Base-by-base conservation (phyloP, 495 filamentous ascomycete genomes). In the Neurospora cerealis region DNA sequence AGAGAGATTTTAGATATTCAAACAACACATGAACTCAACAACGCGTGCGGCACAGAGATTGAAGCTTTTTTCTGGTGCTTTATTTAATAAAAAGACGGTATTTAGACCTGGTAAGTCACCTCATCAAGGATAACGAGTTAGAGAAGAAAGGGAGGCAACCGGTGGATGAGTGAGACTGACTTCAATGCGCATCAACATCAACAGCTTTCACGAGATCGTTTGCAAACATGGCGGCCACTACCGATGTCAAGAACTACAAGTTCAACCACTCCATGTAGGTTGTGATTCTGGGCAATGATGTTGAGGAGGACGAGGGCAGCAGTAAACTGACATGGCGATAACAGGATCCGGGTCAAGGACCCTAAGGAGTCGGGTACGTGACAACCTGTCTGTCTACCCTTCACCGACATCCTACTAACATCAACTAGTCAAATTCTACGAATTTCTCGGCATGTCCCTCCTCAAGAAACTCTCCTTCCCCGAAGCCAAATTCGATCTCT, bases 331-430 rank as follows among this genome's bases (percentile, higher is more conserved):
- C 54, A 72, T 80, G 5, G 38, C 38, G 13, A 44, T 8, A 32
- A 81, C 73, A 97, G 95, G 95, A 83, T 97, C 77, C 90, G 96
- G 82, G 93, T 98, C 80, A 98, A 98, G 83, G 94, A 99, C 82
- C 96, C 96, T 4, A 90, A 94, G 81, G 87, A 85, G 78, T 97
- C 93, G 28, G 83, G 91, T 91, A 81, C 39, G 79, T 77, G 62
- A n/a, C 17, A 54, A 38, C 10, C 37, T 2, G 24, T 21, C 13
- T 60, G 42, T 32, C 54, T 41, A 2, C 32, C 40, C 28, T 41
- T 9, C 6, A 41, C 10, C 28, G 54, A 17, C 13, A 46, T 19
- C 7, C 5, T n/a, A 46, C 19, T 46, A 19, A 46, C 41, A 6
- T 2, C 0, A 10, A 2, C 37, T 2, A 89, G 90, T 98, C 83